These are phyloP conservation scores for Sphagnum fallax DNA, from an alignment of 228 moss, liverwort and hornwort genomes.

Conservation along the genomic window DNA sequence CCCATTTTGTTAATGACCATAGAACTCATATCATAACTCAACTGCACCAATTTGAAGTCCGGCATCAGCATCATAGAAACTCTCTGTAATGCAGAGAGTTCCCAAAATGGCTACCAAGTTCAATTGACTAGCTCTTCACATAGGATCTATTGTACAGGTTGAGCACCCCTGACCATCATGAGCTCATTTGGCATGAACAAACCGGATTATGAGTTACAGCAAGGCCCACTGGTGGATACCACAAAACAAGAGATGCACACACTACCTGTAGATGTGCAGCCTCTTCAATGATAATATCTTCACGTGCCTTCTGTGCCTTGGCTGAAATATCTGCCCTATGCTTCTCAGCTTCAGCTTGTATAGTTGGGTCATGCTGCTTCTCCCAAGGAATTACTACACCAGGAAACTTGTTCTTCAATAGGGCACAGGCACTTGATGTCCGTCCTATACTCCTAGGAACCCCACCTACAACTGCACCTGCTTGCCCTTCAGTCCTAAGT, in stretches of 20 bases:
- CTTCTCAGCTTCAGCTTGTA: slow-evolving; percentile 48
- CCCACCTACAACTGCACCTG: slow-evolving; percentile 61
- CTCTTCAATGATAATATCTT: slow-evolving; percentile 58
- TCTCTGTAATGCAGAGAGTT: too few relatives aligned
- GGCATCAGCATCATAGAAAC: too few relatives aligned
- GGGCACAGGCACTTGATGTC: slow-evolving; percentile 33
- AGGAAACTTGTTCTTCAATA: slow-evolving; percentile 33
- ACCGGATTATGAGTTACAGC: too few relatives aligned
- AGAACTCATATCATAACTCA: not conserved
- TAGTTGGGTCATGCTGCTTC: slow-evolving; percentile 49
- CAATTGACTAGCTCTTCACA: too few relatives aligned
- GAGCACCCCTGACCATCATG: too few relatives aligned
- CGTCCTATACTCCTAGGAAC: slow-evolving; percentile 44
- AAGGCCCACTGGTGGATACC: too few relatives aligned
- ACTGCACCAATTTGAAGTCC: not conserved
- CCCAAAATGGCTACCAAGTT: too few relatives aligned
- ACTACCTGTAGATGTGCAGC: slow-evolving; percentile 63
- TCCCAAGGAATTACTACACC: slow-evolving; percentile 55
- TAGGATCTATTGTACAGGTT: too few relatives aligned
- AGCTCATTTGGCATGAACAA: too few relatives aligned
- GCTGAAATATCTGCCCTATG: slow-evolving; percentile 50
- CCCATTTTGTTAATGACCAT: not conserved
- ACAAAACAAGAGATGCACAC: not conserved
- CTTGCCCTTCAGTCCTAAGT: slow-evolving; percentile 56
- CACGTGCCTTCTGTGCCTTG: slow-evolving; percentile 54